Evolutionary conservation across 306 rosid genomes (phyloP).

Genomic region (Acacia confusa): DNA sequence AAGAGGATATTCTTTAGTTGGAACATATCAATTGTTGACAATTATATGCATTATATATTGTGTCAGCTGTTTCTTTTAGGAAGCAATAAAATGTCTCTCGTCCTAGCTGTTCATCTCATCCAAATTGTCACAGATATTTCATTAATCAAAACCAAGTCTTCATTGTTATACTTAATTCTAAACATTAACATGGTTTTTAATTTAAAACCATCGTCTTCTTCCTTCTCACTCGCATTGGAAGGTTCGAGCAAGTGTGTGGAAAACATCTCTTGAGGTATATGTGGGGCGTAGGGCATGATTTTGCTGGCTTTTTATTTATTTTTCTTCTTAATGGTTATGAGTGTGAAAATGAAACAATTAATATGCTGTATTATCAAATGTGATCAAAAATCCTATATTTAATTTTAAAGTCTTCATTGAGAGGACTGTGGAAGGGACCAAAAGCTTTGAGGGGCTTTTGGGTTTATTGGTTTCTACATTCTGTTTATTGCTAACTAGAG

Average conservation of each 20-base stretch:
- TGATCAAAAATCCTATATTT: no score
- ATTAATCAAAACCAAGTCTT: background rate
- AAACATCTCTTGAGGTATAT: background rate
- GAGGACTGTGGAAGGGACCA: no score
- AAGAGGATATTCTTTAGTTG: background rate
- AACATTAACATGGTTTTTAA: background rate
- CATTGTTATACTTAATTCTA: background rate
- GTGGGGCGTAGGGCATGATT: background rate
- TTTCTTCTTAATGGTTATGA: background rate
- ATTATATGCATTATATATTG: background rate
- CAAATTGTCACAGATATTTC: background rate
- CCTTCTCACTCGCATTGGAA: no score
- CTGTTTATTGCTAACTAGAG: no score
- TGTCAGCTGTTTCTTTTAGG: background rate
- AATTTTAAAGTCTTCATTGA: no score
- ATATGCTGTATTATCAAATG: no score
- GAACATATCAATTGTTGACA: background rate
- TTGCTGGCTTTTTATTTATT: no score
- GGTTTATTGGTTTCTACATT: no score
- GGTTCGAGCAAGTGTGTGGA: background rate
- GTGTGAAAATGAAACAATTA: background rate
- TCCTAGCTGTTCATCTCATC: background rate
- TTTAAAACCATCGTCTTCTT: background rate
- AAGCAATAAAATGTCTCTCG: background rate
- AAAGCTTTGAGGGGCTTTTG: no score